Percentiles rank a stretch among this genome's conserved stretches.
These are phyloP conservation scores for Carex sylvatica DNA, from an alignment of 202 grass and related monocot genomes.

Conservation along the genomic window DNA sequence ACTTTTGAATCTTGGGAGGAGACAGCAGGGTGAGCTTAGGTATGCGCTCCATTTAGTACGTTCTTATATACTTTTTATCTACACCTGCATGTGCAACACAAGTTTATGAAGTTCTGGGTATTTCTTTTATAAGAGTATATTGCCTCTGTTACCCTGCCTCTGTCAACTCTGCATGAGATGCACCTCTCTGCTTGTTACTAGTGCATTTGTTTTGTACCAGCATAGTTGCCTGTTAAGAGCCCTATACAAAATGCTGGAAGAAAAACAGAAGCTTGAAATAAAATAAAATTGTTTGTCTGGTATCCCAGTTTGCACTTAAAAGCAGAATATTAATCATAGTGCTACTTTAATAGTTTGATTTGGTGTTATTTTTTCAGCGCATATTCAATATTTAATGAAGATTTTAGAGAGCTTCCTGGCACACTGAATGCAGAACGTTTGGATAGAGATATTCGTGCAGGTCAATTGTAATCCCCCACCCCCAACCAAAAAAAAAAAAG, in stretches of 20 bases:
- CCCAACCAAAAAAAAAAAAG: neutral
- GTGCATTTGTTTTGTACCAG: neutral
- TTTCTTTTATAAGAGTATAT: neutral
- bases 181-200: neutral
- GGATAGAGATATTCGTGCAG: slow-evolving; percentile 82
- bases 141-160: neutral
- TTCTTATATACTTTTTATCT: neutral
- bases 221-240: neutral
- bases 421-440: slow-evolving; percentile 89
- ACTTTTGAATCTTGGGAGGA: slow-evolving; percentile 82
- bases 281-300: neutral
- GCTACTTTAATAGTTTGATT: neutral
- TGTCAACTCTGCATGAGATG: neutral
- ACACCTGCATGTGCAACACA: neutral
- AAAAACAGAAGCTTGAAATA: neutral
- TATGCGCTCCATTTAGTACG: slow-evolving; percentile 23
- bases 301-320: neutral
- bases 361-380: slow-evolving; percentile 46
- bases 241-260: neutral
- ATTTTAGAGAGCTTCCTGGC: slow-evolving; percentile 87
- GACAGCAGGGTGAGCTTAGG: slow-evolving; percentile 78
- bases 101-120: neutral
- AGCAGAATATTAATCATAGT: neutral
- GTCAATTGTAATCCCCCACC: slow-evolving; percentile 48
- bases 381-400: slow-evolving; percentile 99